These are phyloP conservation scores for Aspergillus calidoustus DNA, from an alignment of 2,329 filamentous ascomycete species.

Conservation along the genomic window DNA sequence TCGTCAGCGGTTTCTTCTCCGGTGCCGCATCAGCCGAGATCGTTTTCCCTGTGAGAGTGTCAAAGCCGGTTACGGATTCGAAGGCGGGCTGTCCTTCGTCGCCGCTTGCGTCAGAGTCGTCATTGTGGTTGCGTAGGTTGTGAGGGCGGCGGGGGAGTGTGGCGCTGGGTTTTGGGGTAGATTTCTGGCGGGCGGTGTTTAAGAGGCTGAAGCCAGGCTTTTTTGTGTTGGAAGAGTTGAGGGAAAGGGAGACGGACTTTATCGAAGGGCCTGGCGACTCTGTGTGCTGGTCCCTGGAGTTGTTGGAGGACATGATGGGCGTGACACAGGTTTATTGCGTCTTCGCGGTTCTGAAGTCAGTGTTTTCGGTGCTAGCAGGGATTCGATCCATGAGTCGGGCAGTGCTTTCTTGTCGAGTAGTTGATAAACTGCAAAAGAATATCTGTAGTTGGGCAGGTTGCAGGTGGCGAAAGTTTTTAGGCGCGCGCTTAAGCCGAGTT, in stretches of 20 bases:
- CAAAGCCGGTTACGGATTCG: constrained; percentile 60
- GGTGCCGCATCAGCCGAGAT: constrained; percentile 47
- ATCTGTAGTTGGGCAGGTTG: neutral
- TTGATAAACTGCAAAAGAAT: neutral
- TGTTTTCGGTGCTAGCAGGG: no score
- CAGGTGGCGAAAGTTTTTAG: constrained; percentile 23
- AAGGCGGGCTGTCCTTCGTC: constrained; percentile 35
- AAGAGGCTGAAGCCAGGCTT: constrained; percentile 41
- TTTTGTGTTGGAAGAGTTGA: constrained; percentile 34
- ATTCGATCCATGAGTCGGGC: neutral
- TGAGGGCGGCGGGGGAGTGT: constrained; percentile 37
- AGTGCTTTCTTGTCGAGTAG: neutral
- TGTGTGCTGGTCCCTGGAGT: constrained; percentile 18
- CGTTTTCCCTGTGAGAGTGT: constrained; percentile 48
- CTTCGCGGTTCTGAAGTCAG: neutral
- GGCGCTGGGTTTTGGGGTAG: constrained; percentile 21
- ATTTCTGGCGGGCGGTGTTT: constrained; percentile 26
- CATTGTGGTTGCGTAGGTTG: constrained; percentile 34
- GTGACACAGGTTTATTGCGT: neutral
- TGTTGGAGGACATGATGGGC: constrained; percentile 24
- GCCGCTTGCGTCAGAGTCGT: constrained; percentile 63
- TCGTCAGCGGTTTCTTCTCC: constrained; percentile 69
- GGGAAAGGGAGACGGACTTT: constrained; percentile 49
- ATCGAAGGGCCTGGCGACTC: constrained; percentile 12
- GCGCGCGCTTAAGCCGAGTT: constrained; percentile 24